phyloP scores from a whole-genome alignment of 148 eudicot genomes.

The Beta vulgaris region DNA sequence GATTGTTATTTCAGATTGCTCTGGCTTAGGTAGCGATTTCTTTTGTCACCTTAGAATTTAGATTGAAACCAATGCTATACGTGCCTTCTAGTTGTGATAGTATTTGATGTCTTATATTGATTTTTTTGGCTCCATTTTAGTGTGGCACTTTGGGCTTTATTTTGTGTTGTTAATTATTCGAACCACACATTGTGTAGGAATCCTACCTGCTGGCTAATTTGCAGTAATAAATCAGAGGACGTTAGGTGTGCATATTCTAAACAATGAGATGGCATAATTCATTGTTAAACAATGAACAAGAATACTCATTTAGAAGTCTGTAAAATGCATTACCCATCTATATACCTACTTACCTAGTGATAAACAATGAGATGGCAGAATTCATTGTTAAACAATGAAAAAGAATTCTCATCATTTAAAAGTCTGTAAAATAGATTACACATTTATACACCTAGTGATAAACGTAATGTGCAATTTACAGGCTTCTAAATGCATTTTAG shows the following conservation, averaged over 20 bases:
- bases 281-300: background rate
- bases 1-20: background rate
- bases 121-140: background rate
- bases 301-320: background rate
- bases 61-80: background rate
- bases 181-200: background rate
- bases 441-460: background rate
- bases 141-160: background rate
- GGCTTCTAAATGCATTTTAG: background rate
- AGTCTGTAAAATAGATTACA: background rate
- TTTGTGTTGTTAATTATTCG: background rate
- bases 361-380: background rate
- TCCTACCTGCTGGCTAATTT: too few relatives aligned
- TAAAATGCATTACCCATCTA: background rate
- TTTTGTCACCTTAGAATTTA: background rate
- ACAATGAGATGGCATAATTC: background rate
- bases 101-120: background rate
- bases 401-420: background rate
- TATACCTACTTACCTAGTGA: too few relatives aligned
- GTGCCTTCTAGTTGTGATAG: background rate
- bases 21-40: background rate
- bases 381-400: background rate
- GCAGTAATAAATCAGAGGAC: too few relatives aligned
- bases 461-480: background rate
- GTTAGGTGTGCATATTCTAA: too few relatives aligned